Percentiles rank a stretch among this genome's conserved stretches.
phyloP scores from a whole-genome alignment of 2,329 filamentous ascomycete species.

The Cephalotrichum gorgonifer region DNA sequence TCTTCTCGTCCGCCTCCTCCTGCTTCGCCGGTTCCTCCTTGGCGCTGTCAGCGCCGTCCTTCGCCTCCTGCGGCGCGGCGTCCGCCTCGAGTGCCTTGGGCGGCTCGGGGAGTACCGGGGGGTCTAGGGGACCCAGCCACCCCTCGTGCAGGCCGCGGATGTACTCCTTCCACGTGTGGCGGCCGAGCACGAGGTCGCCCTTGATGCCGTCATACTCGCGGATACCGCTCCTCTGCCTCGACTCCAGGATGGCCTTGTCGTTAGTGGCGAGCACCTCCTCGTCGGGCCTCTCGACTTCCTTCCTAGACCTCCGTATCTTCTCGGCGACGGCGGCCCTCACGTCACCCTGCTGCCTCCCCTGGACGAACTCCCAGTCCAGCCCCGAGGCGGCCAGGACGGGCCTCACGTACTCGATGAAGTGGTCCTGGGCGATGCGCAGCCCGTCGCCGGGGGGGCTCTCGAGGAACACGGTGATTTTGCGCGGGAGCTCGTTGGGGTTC shows the following conservation, averaged over 20 bases:
- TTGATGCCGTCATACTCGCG: conserved; percentile 61
- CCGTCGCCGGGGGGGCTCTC: conserved; percentile 81
- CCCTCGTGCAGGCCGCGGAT: conserved; percentile 87
- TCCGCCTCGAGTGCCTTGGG: conserved; percentile 17
- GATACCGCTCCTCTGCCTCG: conserved; percentile 57
- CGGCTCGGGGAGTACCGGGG: conserved; percentile 29
- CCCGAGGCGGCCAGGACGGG: conserved; percentile 82
- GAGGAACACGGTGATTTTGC: conserved; percentile 78
- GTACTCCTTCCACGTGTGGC: conserved; percentile 97
- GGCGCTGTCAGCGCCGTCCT: conserved; percentile 13
- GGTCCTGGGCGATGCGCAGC: conserved; percentile 74
- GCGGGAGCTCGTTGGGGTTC: conserved; percentile 58
- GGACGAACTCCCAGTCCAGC: conserved; percentile 91
- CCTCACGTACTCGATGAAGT: conserved; percentile 94
- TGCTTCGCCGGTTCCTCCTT: conserved; percentile 20
- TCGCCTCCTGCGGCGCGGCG: conserved; percentile 7
- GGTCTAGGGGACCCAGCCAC: conserved; percentile 77
- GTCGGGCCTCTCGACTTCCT: conserved; percentile 43
- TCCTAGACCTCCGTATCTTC: conserved; percentile 64
- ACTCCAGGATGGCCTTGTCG: conserved; percentile 47
- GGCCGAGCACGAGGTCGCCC: conserved; percentile 81
- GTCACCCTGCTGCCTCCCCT: conserved; percentile 87
- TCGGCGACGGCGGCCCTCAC: conserved; percentile 79
- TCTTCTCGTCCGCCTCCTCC: conserved; percentile 37
- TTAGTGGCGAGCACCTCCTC: conserved; percentile 35